Conservation (phyloP, 257 asterid species). For the Jaltomata sinuosa region DNA sequence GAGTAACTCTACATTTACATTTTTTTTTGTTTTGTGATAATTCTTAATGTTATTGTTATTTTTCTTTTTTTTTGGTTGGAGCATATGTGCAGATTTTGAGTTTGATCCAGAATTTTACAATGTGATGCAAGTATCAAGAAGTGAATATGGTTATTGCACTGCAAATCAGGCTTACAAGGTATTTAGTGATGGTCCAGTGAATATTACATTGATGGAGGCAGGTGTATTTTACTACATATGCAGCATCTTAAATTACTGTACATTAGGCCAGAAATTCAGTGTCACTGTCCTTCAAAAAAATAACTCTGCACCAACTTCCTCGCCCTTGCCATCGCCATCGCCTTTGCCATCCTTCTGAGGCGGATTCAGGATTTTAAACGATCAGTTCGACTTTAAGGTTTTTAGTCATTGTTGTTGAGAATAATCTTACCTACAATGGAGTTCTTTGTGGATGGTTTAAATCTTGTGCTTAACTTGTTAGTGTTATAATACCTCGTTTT, state of each 20-base stretch:
- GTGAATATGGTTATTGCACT: slow-evolving; percentile 40
- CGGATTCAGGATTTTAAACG: neutral
- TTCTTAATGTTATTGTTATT: neutral
- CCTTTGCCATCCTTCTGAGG: neutral
- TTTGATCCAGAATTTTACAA: slow-evolving; percentile 45
- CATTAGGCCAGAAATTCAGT: slow-evolving; percentile 39
- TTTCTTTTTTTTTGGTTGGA: neutral
- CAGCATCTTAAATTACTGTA: slow-evolving; percentile 47
- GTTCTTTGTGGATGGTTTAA: too few relatives aligned
- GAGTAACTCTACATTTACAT: neutral
- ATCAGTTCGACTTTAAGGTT: neutral
- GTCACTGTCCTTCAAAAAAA: slow-evolving; percentile 20
- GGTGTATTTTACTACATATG: slow-evolving; percentile 54
- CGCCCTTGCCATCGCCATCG: neutral
- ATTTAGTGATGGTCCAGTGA: slow-evolving; percentile 38
- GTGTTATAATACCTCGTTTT: too few relatives aligned
- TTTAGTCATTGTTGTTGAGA: neutral
- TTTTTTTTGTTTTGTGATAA: neutral
- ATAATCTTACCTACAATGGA: too few relatives aligned
- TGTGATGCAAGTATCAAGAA: slow-evolving; percentile 45
- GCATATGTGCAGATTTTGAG: slow-evolving; percentile 40
- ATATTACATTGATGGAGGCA: slow-evolving; percentile 15
- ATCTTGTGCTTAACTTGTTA: too few relatives aligned
- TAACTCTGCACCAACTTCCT: neutral
- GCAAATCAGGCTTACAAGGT: slow-evolving; percentile 30